Conservation (phyloP, 768 basidiomycete genomes). For the Boletales sp. region DNA sequence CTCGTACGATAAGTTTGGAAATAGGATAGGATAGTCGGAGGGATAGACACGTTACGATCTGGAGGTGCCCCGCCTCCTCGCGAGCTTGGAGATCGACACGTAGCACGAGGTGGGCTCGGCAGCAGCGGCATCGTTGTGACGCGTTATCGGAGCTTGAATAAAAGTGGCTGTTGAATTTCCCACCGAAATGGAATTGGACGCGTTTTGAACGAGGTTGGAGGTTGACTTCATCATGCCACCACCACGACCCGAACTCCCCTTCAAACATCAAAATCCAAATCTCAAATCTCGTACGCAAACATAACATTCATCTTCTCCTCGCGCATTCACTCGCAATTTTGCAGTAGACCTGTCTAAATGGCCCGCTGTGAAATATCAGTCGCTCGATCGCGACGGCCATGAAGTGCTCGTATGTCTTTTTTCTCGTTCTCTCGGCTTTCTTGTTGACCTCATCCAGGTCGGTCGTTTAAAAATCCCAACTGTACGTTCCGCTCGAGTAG, state of each 20-base stretch:
- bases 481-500: slow-evolving; percentile 42
- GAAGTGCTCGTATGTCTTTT: slow-evolving; percentile 67
- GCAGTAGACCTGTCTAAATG: slow-evolving; percentile 43
- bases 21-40: no score
- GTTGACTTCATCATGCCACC: slow-evolving; percentile 26
- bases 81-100: no score
- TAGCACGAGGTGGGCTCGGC: no score
- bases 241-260: slow-evolving; percentile 51
- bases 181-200: slow-evolving; percentile 33
- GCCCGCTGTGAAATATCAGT: slow-evolving; percentile 87
- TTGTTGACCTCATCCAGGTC: slow-evolving; percentile 48
- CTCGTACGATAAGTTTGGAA: no score
- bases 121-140: no score
- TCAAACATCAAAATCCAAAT: slow-evolving; percentile 47
- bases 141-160: slow-evolving; percentile 30
- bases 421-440: background rate
- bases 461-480: slow-evolving; percentile 89
- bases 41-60: no score
- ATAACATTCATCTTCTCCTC: no score
- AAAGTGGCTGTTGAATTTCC: slow-evolving; percentile 28
- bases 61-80: no score
- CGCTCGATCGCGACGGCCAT: slow-evolving; percentile 81
- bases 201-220: slow-evolving; percentile 29
- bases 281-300: slow-evolving; percentile 44
- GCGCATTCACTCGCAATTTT: no score